Evolutionary conservation across 192 early-diverging fungal genomes (phyloP).

Genomic region (Linnemannia hyalina): DNA sequence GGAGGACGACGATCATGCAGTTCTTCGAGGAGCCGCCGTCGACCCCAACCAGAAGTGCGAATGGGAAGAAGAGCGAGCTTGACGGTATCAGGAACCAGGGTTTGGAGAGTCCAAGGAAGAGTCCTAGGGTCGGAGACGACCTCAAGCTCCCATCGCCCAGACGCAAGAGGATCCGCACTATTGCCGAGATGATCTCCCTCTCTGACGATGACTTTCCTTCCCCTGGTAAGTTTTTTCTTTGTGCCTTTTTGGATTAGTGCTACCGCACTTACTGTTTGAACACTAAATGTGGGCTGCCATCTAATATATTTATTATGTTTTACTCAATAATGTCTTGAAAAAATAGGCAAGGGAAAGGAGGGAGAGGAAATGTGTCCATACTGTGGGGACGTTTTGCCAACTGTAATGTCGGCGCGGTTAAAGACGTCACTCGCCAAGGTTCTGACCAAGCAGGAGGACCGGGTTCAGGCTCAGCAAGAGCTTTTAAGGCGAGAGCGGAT

Average conservation of each 20-base stretch:
- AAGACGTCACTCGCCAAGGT: conserved; percentile 20
- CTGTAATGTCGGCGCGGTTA: conserved; percentile 7
- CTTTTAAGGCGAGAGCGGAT: background rate
- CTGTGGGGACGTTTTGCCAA: conserved; percentile 30
- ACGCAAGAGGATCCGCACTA: conserved; percentile 1
- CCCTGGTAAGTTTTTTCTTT: background rate
- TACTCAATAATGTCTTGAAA: background rate
- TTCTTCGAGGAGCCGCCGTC: background rate
- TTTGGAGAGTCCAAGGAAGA: background rate
- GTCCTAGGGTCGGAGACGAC: background rate
- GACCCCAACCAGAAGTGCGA: background rate
- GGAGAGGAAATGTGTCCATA: conserved; percentile 32
- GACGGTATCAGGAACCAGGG: background rate
- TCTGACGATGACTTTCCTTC: conserved; percentile 24
- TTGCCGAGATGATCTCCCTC: conserved; percentile 11
- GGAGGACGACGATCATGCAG: background rate
- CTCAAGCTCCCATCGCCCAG: conserved; percentile 31
- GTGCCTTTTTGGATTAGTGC: too few relatives aligned
- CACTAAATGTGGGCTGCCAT: too few relatives aligned
- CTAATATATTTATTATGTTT: background rate
- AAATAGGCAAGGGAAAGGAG: background rate
- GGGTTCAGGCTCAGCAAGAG: conserved; percentile 2
- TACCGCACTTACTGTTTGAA: too few relatives aligned
- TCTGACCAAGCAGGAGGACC: background rate
- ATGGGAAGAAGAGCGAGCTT: background rate